Evolutionary conservation across 371 early-diverging fungal species (phyloP), one percentile per base, ranked within the genome.

Genomic region (Syncephalastrum sp.): DNA sequence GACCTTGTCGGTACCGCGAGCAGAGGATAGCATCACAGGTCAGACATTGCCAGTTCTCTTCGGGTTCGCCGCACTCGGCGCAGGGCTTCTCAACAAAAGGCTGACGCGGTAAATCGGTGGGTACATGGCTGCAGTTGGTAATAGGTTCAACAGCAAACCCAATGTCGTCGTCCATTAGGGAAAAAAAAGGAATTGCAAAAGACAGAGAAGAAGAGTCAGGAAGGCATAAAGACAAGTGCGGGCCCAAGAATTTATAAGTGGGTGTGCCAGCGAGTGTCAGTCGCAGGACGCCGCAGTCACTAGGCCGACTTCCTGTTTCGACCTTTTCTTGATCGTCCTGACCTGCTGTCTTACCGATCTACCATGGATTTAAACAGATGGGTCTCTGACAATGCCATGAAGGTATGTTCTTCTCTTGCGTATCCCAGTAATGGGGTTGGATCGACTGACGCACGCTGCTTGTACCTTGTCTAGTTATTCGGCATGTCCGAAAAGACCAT

Each of bases 381-480:
- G 92, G 88, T 92, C 13, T 89, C 91, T 24, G 95, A 95, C 72
- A 74, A 86, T 47, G 72, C 91, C 63, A 85, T 91, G 54, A 86
- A 87, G 74, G 74, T 87, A 65, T 52, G 68, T 5, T 42, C 56
- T 15, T 33, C 59, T 13, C 63, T 68, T 50, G 60, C 57, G 61
- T 33, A 21, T 1, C 21, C 21, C 38, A 10, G 0, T 33, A 54
- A 64, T 44, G 50, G 64, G 12, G 51, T 59, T 16, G 58, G 61
- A 42, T 57, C 65, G 24, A 8, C 41, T 27, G 12, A 48, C 17
- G 52, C 17, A 21, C 48, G 33, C 57, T 27, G 44, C 49, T 42
- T 70, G 7, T 15, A 70, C 27, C 64, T 67, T 43, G 33, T 66
- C 46, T 66, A 83, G 81, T 72, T 88, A 3, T 71, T 88, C 38